A percentile compares a stretch with the other conserved stretches of the same genome.
Conservation (phyloP, 352 stramenopile genomes). For the Phytophthora foliorum region DNA sequence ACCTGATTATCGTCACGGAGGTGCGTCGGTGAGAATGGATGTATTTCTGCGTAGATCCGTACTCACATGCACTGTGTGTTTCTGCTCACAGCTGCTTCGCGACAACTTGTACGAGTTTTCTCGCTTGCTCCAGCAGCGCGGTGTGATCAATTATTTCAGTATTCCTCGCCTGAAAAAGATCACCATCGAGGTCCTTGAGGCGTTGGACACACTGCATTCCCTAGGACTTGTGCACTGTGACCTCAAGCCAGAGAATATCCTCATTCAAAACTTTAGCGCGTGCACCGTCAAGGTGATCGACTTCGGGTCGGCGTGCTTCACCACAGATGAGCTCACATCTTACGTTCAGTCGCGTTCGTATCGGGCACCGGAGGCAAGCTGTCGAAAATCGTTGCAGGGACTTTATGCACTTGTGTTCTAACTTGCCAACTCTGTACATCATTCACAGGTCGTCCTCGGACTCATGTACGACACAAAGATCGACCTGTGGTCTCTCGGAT, state of each 20-base stretch:
- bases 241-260: constrained; percentile 99
- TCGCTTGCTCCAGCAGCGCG: constrained; percentile 78
- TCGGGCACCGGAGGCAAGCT: constrained; percentile 93
- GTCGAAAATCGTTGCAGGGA: neutral
- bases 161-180: constrained; percentile 94
- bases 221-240: constrained; percentile 98
- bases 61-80: constrained; percentile 4
- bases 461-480: constrained; percentile 90
- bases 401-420: constrained; percentile 49
- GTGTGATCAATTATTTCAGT: constrained; percentile 96
- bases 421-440: constrained; percentile 36
- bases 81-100: constrained; percentile 79
- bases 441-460: constrained; percentile 94
- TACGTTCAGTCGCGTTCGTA: constrained; percentile 99
- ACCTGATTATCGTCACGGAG: constrained; percentile 98
- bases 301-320: constrained; percentile 98
- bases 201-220: constrained; percentile 87
- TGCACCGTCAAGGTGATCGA: constrained; percentile 98
- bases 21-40: constrained; percentile 45
- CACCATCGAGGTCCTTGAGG: constrained; percentile 95
- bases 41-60: constrained; percentile 5
- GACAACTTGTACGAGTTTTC: constrained; percentile 99
- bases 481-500: constrained; percentile 92
- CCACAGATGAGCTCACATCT: constrained; percentile 94
- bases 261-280: constrained; percentile 88